Conservation (phyloP, 257 asterid species). For the Anisodus tanguticus region DNA sequence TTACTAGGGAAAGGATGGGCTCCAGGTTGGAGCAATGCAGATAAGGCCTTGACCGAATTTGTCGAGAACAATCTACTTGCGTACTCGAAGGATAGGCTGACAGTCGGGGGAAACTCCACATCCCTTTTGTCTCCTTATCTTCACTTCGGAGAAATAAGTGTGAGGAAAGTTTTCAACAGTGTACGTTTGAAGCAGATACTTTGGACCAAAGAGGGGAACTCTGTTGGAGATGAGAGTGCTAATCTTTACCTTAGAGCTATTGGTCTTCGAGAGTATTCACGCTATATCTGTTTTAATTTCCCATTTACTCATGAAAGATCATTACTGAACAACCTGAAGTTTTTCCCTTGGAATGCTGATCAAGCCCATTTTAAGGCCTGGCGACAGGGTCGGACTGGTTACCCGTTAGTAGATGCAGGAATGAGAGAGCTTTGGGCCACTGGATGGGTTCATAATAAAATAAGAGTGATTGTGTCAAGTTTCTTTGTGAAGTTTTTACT, state of each 20-base stretch:
- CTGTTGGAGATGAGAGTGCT: constrained; percentile 62
- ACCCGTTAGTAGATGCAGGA: constrained; percentile 92
- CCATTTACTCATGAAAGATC: constrained; percentile 84
- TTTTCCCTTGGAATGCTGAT: constrained; percentile 82
- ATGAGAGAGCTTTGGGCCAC: constrained; percentile 98
- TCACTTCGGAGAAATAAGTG: constrained; percentile 88
- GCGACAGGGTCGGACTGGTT: constrained; percentile 94
- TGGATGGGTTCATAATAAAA: constrained; percentile 91
- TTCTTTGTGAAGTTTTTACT: constrained; percentile 85
- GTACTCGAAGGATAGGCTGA: constrained; percentile 70
- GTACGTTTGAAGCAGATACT: constrained; percentile 64
- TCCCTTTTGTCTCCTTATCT: constrained; percentile 85
- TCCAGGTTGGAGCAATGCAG: constrained; percentile 90
- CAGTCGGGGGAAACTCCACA: constrained; percentile 72
- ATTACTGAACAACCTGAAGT: constrained; percentile 57
- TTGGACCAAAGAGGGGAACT: constrained; percentile 67
- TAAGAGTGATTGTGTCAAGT: constrained; percentile 80
- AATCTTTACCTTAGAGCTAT: constrained; percentile 61
- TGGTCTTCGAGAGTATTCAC: constrained; percentile 87
- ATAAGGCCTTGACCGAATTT: constrained; percentile 71
- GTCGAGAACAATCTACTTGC: constrained; percentile 58
- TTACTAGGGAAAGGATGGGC: constrained; percentile 85
- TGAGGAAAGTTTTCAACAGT: constrained; percentile 63
- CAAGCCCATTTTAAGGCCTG: constrained; percentile 76
- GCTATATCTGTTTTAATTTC: constrained; percentile 89